These are phyloP conservation scores for Aureobasidium sp. DNA, from an alignment of 2,329 filamentous ascomycete species.

Conservation along the genomic window DNA sequence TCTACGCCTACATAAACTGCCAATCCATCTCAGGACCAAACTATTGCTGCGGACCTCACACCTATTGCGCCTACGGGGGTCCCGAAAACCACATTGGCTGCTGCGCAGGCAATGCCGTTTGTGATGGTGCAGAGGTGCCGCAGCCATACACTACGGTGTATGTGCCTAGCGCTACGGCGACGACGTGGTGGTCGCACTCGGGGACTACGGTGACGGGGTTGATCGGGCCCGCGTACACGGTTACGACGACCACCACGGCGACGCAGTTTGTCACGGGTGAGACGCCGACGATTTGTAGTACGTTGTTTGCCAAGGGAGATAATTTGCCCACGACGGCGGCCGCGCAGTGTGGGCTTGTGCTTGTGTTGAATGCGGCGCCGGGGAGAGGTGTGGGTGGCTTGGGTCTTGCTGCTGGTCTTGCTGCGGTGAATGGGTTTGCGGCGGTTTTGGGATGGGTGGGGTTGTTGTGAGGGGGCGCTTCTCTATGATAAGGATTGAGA, in stretches of 20 bases:
- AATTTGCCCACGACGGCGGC: slow-evolving; percentile 7
- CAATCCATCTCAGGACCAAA: not conserved
- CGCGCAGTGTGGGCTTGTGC: slow-evolving; percentile 1
- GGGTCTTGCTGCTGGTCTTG: not conserved
- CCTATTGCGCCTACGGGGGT: slow-evolving; percentile 8
- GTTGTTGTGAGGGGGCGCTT: not conserved
- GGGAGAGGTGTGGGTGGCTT: not conserved
- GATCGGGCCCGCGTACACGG: not conserved
- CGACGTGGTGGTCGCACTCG: not conserved
- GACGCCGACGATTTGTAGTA: not conserved
- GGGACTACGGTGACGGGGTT: not conserved
- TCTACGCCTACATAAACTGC: slow-evolving; percentile 7
- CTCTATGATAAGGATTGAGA: too few relatives aligned
- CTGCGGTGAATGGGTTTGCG: not conserved
- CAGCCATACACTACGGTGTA: not conserved
- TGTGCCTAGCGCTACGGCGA: not conserved
- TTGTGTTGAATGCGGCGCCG: not conserved
- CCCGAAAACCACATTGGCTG: slow-evolving; percentile 1
- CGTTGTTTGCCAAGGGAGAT: not conserved
- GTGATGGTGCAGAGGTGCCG: not conserved
- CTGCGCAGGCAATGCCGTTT: not conserved
- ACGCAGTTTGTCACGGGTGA: not conserved
- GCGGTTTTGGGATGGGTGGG: not conserved
- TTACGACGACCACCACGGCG: not conserved
- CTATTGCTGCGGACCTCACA: not conserved